Conservation (phyloP, 2,329 filamentous ascomycete species). For the Neofusicoccum cordaticola region DNA sequence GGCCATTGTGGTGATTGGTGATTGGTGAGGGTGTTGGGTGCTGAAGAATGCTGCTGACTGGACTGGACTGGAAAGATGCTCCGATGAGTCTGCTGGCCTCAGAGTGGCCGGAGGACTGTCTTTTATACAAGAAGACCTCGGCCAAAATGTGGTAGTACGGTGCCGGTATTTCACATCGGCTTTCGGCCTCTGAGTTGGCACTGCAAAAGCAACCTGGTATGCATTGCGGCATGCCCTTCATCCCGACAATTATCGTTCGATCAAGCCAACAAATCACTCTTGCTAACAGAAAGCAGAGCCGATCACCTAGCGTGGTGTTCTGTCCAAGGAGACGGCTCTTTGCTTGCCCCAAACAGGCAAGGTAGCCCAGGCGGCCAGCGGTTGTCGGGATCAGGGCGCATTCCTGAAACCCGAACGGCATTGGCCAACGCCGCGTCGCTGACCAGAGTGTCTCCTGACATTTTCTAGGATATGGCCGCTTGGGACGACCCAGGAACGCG, state of each 20-base stretch:
- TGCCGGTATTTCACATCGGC: background rate
- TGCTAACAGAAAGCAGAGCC: slow-evolving; percentile 5
- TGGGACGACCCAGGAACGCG: background rate
- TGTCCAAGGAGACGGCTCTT: background rate
- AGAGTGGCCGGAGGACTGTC: background rate
- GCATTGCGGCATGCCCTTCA: background rate
- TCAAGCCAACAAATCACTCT: background rate
- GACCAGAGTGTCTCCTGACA: slow-evolving; percentile 12
- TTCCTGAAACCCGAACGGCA: slow-evolving; percentile 6
- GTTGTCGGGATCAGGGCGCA: background rate
- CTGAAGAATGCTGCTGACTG: background rate
- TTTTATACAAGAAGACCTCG: background rate
- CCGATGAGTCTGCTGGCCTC: background rate
- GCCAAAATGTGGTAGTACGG: background rate
- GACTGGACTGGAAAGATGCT: slow-evolving; percentile 4
- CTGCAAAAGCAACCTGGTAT: slow-evolving; percentile 11
- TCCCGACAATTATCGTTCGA: slow-evolving; percentile 6
- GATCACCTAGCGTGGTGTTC: background rate
- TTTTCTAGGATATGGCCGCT: slow-evolving; percentile 10
- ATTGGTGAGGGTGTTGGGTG: background rate
- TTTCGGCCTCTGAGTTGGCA: background rate
- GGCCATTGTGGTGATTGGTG: slow-evolving; percentile 8
- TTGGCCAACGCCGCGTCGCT: background rate
- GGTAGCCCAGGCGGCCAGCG: background rate
- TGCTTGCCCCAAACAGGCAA: background rate